Evolutionary conservation across 495 filamentous ascomycete genomes (phyloP), one percentile per base, ranked within the genome.

Genomic region (Cenococcum geophilum): DNA sequence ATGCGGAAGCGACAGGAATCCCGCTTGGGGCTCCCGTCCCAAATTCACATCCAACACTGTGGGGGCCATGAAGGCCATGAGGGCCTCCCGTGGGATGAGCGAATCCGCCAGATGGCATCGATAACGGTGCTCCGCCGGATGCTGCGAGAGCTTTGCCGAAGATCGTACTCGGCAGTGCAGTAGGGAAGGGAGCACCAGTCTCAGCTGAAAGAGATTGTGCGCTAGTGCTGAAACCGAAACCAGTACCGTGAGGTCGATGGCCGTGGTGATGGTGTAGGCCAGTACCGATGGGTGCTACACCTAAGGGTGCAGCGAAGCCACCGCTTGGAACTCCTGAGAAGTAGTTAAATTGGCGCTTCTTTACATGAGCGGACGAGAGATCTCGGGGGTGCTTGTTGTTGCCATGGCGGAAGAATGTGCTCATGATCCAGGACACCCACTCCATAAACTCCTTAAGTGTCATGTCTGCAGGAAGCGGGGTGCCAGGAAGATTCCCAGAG

Each of bases 361-460:
- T 2, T 45, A 2, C 40, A 45, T 18, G 14, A 45, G 11, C 18
- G 11, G 40, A 37, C 9, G 47, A 58, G 52, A 64, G 47, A 8
- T 51, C 36, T 18, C 62, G 57, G 12, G 62, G 50, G 27, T 64
- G 57, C 35, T 57, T 49, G 35, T 58, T 43, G 32, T 54, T 40
- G 21, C 20, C 48, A 20, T 61, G 32, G 9, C 20, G 11, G 25
- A 58, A 57, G 20, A 20, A 43, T 42, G 59, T 61, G 45, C 47
- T 40, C 45, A 65, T 52, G 23, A 58, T 45, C 52, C 61, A 65
- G 6, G 40, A 42, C 8, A 61, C 8, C 63, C 57, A 64, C 3
- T 57, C 51, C 5, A 64, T 22, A 20, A 64, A 40, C 36, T 64
- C 62, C 62, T 64, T 60, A 16, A 64, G 57, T 12, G 62, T 60